Base-by-base conservation (phyloP, 2,329 filamentous ascomycete species). In the Alternaria solani region DNA sequence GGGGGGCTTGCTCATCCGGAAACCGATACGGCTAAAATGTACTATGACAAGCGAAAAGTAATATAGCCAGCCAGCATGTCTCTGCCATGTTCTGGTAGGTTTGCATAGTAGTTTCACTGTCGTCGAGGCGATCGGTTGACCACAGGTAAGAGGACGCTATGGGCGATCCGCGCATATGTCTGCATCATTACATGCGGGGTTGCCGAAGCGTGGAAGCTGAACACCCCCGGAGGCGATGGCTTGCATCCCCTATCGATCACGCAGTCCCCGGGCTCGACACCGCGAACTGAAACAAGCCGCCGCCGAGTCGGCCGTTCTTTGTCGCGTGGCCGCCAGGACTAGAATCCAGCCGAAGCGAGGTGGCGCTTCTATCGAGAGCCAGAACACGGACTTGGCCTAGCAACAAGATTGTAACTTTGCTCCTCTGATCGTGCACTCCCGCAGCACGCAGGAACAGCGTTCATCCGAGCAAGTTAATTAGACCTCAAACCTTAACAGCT, bases 281-380 rank as follows among this genome's bases (percentile, higher is more conserved):
- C 51, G 47, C 43, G 34, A 38, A 34, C 53, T 60, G 57, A 60
- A 60, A 60, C 57, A 57, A 60, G 57, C 57, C 51, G 42, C 57
- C 51, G 42, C 51, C 28, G 57, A 46, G 18, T 55, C 39, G 44
- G 43, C 51, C 34, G 57, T 55, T 55, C 42, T 51, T 48, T 39
- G 47, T 20, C 47, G 54, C 23, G 26, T 42, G 43, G 57, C n/a
- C 26, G 30, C 54, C 28, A 51, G 57, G 55, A 46, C 47, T 47
- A 44, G 57, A 46, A 42, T 57, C 25, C 32, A 16, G 30, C 28
- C 26, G 25, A 59, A 59, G 44, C 51, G 57, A 55, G 55, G 46
- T 59, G 57, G 57, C 52, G 51, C 39, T 28, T 55, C 43, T n/a
- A 28, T 38, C 43, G 18, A 41, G 55, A 54, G 52, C 57, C 42